Conservation (phyloP, 225 moss, liverwort and hornwort genomes). For the Takakia lepidozioides region DNA sequence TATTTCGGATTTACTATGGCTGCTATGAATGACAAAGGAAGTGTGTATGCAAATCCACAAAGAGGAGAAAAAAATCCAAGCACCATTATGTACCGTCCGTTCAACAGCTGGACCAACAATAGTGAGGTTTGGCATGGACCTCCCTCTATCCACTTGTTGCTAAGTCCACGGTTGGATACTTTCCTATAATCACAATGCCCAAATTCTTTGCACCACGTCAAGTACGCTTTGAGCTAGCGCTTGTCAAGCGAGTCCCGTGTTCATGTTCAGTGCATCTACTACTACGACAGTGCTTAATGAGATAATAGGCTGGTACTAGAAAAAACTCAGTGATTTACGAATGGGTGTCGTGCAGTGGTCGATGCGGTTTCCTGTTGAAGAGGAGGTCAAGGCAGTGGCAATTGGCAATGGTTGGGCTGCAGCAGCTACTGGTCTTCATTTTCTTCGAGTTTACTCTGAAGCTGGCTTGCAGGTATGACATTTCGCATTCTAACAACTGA, state of each 20-base stretch:
- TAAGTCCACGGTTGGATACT: too few species aligned
- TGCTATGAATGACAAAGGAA: constrained; percentile 71
- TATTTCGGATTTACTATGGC: constrained; percentile 96
- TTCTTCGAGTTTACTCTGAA: constrained; percentile 80
- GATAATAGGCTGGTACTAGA: too few species aligned
- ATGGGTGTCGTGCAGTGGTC: constrained; percentile 97
- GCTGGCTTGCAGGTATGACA: constrained; percentile 89
- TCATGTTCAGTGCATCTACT: too few species aligned
- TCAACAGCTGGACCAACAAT: constrained; percentile 81
- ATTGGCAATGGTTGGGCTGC: constrained; percentile 82
- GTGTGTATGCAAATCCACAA: constrained; percentile 71
- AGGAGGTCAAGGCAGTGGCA: constrained; percentile 87
- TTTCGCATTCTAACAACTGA: too few species aligned
- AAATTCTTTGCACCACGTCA: too few species aligned
- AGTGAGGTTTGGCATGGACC: constrained; percentile 93
- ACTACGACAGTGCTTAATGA: too few species aligned
- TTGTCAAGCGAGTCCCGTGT: too few species aligned
- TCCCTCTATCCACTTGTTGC: too few species aligned
- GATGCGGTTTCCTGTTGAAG: constrained; percentile 65
- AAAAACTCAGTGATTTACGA: too few species aligned
- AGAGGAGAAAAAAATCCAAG: constrained; percentile 76
- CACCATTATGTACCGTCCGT: constrained; percentile 81
- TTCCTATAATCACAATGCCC: too few species aligned
- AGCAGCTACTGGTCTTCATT: constrained; percentile 70
- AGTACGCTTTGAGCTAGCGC: too few species aligned